A percentile compares a stretch with the other conserved stretches of the same genome.
phyloP scores from a whole-genome alignment of 2,329 filamentous ascomycete species.

The Drechslerella stenobrocha region DNA sequence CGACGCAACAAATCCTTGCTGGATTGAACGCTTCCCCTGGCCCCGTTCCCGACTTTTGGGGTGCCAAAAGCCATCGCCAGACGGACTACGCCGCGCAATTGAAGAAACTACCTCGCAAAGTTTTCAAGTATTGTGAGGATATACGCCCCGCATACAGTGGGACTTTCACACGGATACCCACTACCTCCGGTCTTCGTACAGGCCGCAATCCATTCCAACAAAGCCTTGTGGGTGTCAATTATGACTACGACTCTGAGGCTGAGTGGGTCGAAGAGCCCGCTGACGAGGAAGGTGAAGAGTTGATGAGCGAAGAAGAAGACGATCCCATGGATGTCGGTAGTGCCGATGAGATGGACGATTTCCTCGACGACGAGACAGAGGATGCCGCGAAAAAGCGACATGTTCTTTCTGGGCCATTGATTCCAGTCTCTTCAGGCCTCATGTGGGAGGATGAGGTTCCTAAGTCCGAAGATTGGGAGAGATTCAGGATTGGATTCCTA shows the following conservation, averaged over 20 bases:
- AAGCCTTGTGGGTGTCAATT: slow-evolving; percentile 67
- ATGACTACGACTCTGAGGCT: slow-evolving; percentile 83
- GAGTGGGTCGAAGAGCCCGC: slow-evolving; percentile 83
- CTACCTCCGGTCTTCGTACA: slow-evolving; percentile 56
- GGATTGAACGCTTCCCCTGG: slow-evolving; percentile 55
- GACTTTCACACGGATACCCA: slow-evolving; percentile 67
- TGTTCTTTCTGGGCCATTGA: slow-evolving; percentile 73
- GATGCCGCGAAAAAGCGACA: slow-evolving; percentile 66
- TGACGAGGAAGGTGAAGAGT: slow-evolving; percentile 67
- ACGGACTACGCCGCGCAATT: slow-evolving; percentile 57
- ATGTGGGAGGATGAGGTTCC: slow-evolving; percentile 73
- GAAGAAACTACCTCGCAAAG: slow-evolving; percentile 65
- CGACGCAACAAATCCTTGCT: slow-evolving; percentile 67
- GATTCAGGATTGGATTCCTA: slow-evolving; percentile 75
- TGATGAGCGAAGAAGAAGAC: slow-evolving; percentile 68
- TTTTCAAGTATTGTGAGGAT: slow-evolving; percentile 66
- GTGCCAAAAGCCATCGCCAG: slow-evolving; percentile 17
- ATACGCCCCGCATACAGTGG: slow-evolving; percentile 73
- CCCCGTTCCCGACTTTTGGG: slow-evolving; percentile 31
- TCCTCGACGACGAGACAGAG: slow-evolving; percentile 80
- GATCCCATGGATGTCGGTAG: slow-evolving; percentile 65
- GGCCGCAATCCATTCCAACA: slow-evolving; percentile 62
- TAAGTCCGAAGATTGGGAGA: slow-evolving; percentile 60
- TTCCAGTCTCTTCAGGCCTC: slow-evolving; percentile 67
- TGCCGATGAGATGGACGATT: slow-evolving; percentile 86